phyloP scores from a whole-genome alignment of 257 asterid species.

The Plantago elongata region DNA sequence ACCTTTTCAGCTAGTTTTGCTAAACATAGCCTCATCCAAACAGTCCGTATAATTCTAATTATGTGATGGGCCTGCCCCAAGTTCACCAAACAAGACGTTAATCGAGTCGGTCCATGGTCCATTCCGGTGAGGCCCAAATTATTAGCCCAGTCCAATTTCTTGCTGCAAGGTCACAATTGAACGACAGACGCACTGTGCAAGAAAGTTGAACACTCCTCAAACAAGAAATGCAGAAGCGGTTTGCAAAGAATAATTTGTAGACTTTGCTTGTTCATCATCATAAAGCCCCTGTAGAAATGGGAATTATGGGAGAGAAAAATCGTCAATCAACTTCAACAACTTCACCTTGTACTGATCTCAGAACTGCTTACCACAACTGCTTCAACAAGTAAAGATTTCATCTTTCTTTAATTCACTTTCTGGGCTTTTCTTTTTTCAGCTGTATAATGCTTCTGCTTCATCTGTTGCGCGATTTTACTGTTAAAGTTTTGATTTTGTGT shows the following conservation, averaged over 20 bases:
- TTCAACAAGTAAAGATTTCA: conserved; percentile 57
- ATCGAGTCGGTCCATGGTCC: too few species aligned
- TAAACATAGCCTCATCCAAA: too few species aligned
- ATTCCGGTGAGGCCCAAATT: too few species aligned
- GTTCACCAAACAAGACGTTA: too few species aligned
- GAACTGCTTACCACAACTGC: conserved; percentile 75
- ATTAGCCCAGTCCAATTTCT: not conserved
- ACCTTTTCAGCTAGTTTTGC: too few species aligned
- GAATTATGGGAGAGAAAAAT: conserved; percentile 48
- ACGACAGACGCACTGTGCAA: too few species aligned
- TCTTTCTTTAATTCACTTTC: not conserved
- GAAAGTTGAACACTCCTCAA: too few species aligned
- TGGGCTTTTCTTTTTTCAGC: not conserved
- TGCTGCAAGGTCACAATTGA: not conserved
- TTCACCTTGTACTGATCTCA: conserved; percentile 73
- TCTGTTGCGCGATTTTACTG: too few species aligned
- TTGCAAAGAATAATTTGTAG: conserved; percentile 6
- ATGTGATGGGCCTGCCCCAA: too few species aligned
- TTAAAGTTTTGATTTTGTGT: not conserved
- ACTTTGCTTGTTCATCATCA: not conserved
- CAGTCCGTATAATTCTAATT: too few species aligned
- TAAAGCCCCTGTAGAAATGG: conserved; percentile 34
- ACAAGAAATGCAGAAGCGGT: conserved; percentile 6
- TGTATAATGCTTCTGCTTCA: too few species aligned
- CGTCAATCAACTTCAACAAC: conserved; percentile 44